A percentile compares a stretch with the other conserved stretches of the same genome.
Evolutionary conservation across 2,329 filamentous ascomycete species (phyloP).

Genomic region (Pestalotiopsis sp.): DNA sequence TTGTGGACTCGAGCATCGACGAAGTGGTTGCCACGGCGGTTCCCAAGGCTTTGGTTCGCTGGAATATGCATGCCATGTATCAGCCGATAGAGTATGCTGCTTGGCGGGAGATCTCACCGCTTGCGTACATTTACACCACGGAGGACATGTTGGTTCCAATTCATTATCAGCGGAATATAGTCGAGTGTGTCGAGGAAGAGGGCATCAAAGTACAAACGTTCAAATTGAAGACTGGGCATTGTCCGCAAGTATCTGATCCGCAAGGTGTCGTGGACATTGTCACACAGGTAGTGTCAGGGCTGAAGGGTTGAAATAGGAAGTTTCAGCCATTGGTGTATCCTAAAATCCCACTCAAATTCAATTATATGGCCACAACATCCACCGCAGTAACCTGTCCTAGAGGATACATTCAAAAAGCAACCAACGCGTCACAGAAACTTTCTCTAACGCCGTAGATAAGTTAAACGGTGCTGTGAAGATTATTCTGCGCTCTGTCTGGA

Average conservation of each 20-base stretch:
- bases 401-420: too few relatives aligned
- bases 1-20: slow-evolving; percentile 11
- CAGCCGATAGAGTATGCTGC: slow-evolving; percentile 8
- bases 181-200: slow-evolving; percentile 16
- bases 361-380: too few relatives aligned
- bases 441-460: too few relatives aligned
- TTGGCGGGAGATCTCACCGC: slow-evolving; percentile 17
- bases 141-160: slow-evolving; percentile 15
- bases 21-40: slow-evolving; percentile 17
- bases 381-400: too few relatives aligned
- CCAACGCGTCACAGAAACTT: too few relatives aligned
- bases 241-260: slow-evolving; percentile 19
- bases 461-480: too few relatives aligned
- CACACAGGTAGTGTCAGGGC: background rate
- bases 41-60: slow-evolving; percentile 19
- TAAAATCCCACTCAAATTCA: too few relatives aligned
- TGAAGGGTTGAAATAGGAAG: too few relatives aligned
- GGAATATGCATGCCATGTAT: slow-evolving; percentile 17
- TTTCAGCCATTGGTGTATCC: too few relatives aligned
- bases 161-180: slow-evolving; percentile 19
- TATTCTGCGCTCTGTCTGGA: too few relatives aligned
- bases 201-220: slow-evolving; percentile 17
- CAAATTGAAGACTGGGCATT: slow-evolving; percentile 19
- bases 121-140: slow-evolving; percentile 19
- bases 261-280: slow-evolving; percentile 16